Base-by-base conservation (phyloP, 106 monocot species). In the Allium fistulosum region DNA sequence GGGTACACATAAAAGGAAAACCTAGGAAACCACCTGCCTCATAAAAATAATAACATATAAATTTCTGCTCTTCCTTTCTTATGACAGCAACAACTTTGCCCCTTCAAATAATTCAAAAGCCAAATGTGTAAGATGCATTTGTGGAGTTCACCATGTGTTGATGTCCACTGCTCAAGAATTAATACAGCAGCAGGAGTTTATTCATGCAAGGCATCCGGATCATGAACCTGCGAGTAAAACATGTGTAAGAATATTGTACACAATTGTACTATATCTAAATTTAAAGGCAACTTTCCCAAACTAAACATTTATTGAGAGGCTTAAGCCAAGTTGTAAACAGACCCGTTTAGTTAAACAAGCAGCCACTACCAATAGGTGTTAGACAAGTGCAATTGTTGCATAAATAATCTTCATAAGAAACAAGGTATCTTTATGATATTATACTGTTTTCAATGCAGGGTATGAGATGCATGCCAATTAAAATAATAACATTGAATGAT, bases 401-500 rank as follows among this genome's bases (percentile, higher is more conserved):
- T 67, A 50, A 27, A 11, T 68, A 53, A 68, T 53, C 18, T 53
- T 53, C 28, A 65, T 49, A 65, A 65, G 48, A 49, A 17, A 49
- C 47, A 63, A 47, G 46, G 46, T 63, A 47, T 11, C 26, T 28
- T 61, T 27, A 27, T 26, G 3, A 17, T 59, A 61, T 37, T 26
- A 27, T 61, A 10, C 2, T 4, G 37, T 2, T 46, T 7, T 46
- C 47, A 4, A 15, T 46, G 8, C 13, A 37, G n/a, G 47, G 13
- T 47, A 26, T 63, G 63, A 63, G 45, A 63, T 17, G 49, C 17
- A 65, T 65, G 64, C 64, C n/a, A 65, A 49, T 49, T 65, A 49
- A 49, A 65, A 37, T 2, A 17, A 8, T 64, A 8, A 64, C 26
- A 46, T 46, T 6, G 10, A 63, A 48, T 46, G 17, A 63, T n/a